Base-by-base conservation (phyloP, 257 asterid genomes). In the Prunella vulgaris region DNA sequence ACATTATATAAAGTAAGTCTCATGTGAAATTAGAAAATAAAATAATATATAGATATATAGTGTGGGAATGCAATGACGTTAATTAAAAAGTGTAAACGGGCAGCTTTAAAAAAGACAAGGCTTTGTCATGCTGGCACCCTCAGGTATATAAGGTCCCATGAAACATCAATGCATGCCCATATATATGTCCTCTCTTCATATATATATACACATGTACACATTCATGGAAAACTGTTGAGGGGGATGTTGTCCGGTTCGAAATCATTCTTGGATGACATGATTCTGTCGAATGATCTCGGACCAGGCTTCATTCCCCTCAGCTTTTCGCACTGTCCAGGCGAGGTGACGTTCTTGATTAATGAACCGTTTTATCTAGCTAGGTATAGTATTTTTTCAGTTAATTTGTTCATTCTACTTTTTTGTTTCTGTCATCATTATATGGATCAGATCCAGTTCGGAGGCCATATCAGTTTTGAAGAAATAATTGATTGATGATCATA, bases 281-380 rank as follows among this genome's bases (percentile, higher is more conserved):
- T 3, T 48, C 27, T 44, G 7, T 68, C 22, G 82, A 82, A 77
- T 80, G 90, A 81, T 76, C 74, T 81, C 95, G 90, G 95, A 88
- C 95, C 92, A 86, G 92, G 95, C 95, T 88, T 84, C 87, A 84
- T 84, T 84, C 90, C 86, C 87, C 84, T 72, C 77, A 77, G 62
- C 82, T 59, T 42, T 10, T 5, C 14, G n/a, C n/a, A 20, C 14
- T 10, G 52, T 38, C 2, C 56, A 15, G 32, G n/a, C n/a, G n/a
- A n/a, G n/a, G n/a, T n/a, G n/a, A n/a, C n/a, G n/a, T n/a, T n/a
- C 7, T 8, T 7, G 1, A 15, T 9, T 6, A 4, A 53, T 33
- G 24, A 52, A 12, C 12, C 33, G 10, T 24, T 67, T 32, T 2
- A 25, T 7, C 37, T 6, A 28, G 33, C 5, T 13, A 51, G 64